phyloP scores from a whole-genome alignment of 139 green algal species.

The Chlamydomonas applanata region DNA sequence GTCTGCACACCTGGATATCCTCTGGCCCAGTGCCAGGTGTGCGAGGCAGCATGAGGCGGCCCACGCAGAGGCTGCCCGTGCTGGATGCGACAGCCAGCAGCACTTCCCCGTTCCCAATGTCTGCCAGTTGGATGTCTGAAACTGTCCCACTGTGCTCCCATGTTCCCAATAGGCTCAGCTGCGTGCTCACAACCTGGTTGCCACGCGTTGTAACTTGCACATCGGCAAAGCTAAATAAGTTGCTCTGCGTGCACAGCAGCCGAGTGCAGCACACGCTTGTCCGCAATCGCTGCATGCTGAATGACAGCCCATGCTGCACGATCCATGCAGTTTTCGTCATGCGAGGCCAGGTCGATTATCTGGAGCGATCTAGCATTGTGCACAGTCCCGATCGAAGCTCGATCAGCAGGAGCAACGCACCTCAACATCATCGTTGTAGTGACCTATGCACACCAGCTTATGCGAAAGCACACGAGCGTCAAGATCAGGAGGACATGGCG shows the following conservation, averaged over 20 bases:
- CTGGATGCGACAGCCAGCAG: conserved; percentile 4
- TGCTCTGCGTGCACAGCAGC: background rate
- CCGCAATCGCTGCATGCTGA: too few relatives aligned
- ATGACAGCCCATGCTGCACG: too few relatives aligned
- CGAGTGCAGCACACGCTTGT: too few relatives aligned
- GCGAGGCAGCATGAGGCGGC: conserved; percentile 7
- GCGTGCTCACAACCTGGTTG: background rate
- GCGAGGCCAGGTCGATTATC: too few relatives aligned
- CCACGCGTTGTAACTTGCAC: conserved; percentile 8
- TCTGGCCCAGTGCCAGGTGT: background rate
- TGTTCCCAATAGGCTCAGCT: conserved; percentile 1
- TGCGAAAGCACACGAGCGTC: too few relatives aligned
- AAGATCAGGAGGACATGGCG: too few relatives aligned
- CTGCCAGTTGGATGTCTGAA: conserved; percentile 11
- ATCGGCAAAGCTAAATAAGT: conserved; percentile 16
- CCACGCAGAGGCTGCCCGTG: conserved; percentile 1
- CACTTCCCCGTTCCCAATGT: conserved; percentile 5
- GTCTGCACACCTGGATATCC: conserved; percentile 16
- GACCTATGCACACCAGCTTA: too few relatives aligned
- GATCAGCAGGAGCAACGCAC: too few relatives aligned
- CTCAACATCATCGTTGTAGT: too few relatives aligned
- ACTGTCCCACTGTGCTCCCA: conserved; percentile 10
- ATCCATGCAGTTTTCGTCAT: too few relatives aligned
- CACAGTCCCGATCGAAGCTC: too few relatives aligned
- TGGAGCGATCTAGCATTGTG: too few relatives aligned